A percentile compares a stretch with the other conserved stretches of the same genome.
Evolutionary conservation across 345 rosid species (phyloP).

Genomic region (Linum usitatissimum): DNA sequence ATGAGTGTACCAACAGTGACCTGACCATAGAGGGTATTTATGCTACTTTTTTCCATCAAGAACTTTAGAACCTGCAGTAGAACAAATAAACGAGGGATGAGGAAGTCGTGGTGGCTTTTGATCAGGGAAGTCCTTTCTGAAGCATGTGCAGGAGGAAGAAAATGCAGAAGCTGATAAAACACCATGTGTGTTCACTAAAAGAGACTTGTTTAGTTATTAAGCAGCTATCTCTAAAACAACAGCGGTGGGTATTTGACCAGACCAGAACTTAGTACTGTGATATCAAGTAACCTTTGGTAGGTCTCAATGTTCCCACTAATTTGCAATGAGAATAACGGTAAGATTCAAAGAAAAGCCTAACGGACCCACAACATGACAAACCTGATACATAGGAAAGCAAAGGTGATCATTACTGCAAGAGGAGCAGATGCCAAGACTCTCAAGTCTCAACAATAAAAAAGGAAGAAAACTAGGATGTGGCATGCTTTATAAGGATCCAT

Average conservation of each 20-base stretch:
- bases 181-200: background rate
- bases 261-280: background rate
- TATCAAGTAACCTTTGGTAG: background rate
- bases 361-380: background rate
- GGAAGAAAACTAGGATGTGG: slow-evolving; percentile 7
- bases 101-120: background rate
- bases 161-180: background rate
- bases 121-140: background rate
- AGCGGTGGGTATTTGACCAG: background rate
- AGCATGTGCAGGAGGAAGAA: background rate
- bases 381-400: background rate
- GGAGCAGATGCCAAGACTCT: background rate
- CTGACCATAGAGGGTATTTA: slow-evolving; percentile 74
- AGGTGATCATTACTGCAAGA: background rate
- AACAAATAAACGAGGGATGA: background rate
- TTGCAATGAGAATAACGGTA: background rate
- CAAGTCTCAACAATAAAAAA: slow-evolving; percentile 25
- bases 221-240: background rate
- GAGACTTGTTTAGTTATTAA: no score
- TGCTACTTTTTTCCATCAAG: slow-evolving; percentile 77
- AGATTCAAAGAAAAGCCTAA: background rate
- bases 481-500: background rate
- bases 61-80: slow-evolving; percentile 63
- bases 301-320: background rate
- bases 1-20: slow-evolving; percentile 85